Evolutionary conservation across 2,329 filamentous ascomycete species (phyloP).

Genomic region (Trichophyton schoenleinii): DNA sequence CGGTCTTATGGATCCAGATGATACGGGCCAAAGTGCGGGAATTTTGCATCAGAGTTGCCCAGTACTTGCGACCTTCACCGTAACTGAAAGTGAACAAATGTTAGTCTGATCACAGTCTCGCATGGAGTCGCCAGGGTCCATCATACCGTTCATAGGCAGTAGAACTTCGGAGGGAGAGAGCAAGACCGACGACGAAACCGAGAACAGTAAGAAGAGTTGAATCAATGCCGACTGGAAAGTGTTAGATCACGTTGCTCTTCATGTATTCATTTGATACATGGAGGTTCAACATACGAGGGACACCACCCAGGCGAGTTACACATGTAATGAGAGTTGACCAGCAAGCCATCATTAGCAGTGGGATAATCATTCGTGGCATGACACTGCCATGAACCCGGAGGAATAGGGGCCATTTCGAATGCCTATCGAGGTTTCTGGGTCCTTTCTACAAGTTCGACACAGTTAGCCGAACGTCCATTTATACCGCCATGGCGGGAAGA

Average conservation of each 20-base stretch:
- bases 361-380: conserved; percentile 60
- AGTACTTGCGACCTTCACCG: conserved; percentile 52
- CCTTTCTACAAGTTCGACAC: conserved; percentile 13
- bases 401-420: conserved; percentile 66
- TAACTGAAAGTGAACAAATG: conserved; percentile 26
- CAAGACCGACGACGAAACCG: conserved; percentile 69
- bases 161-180: conserved; percentile 63
- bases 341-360: conserved; percentile 46
- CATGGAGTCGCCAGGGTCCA: neutral
- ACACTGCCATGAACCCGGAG: conserved; percentile 65
- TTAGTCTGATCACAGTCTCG: neutral
- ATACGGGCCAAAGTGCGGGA: conserved; percentile 51
- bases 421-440: conserved; percentile 56
- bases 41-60: conserved; percentile 43
- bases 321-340: conserved; percentile 57
- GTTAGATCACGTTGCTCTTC: conserved; percentile 2
- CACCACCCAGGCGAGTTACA: conserved; percentile 35
- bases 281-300: neutral
- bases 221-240: conserved; percentile 38
- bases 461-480: neutral
- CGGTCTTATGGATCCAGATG: conserved; percentile 67
- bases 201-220: conserved; percentile 59
- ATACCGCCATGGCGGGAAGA: conserved; percentile 3
- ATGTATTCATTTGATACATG: neutral
- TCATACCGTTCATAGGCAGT: conserved; percentile 59